phyloP scores from a whole-genome alignment of 768 basidiomycete species.

The Tylopilus intermedius region DNA sequence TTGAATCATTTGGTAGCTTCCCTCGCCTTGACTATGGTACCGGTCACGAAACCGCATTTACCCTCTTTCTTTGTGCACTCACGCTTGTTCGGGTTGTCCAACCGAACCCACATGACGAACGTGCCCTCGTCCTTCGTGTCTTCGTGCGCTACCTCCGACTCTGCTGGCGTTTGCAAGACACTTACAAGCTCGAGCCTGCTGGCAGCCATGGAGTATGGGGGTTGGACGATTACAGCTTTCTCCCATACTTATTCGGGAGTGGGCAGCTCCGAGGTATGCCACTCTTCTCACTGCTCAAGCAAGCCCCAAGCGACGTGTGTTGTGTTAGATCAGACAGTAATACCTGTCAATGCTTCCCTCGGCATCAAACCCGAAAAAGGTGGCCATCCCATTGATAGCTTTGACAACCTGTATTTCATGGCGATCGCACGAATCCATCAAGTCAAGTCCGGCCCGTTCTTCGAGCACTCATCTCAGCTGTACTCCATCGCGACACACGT shows the following conservation, averaged over 20 bases:
- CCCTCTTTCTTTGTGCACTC: constrained; percentile 68
- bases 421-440: constrained; percentile 71
- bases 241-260: constrained; percentile 88
- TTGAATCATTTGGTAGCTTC: constrained; percentile 85
- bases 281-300: neutral
- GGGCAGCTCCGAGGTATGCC: constrained; percentile 74
- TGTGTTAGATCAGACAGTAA: constrained; percentile 51
- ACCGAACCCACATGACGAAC: constrained; percentile 57
- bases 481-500: constrained; percentile 85
- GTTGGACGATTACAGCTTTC: constrained; percentile 84
- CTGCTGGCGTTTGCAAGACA: constrained; percentile 82
- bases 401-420: constrained; percentile 77
- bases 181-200: constrained; percentile 89
- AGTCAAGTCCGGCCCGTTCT: constrained; percentile 84
- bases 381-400: constrained; percentile 19
- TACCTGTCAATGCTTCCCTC: constrained; percentile 64
- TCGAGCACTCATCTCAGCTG: constrained; percentile 88
- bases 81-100: constrained; percentile 64
- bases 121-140: constrained; percentile 51
- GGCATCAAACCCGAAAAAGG: constrained; percentile 39
- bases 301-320: constrained; percentile 2
- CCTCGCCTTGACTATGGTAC: constrained; percentile 93
- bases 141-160: constrained; percentile 76
- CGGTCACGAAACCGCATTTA: constrained; percentile 91
- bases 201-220: constrained; percentile 99